Base-by-base conservation (phyloP, 306 rosid genomes). In the Psophocarpus tetragonolobus region DNA sequence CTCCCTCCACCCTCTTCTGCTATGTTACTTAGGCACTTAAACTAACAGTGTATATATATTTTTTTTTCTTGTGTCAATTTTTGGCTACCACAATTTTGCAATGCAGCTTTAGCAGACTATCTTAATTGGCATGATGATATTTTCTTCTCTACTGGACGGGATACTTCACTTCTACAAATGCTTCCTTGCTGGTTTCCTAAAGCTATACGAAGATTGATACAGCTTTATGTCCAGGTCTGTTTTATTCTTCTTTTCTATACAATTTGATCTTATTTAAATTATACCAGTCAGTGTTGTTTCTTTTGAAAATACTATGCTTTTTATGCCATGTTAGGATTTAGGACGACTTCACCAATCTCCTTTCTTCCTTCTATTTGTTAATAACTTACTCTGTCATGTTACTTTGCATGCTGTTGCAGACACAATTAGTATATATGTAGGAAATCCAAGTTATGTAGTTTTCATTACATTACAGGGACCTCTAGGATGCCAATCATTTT, bases 131-230 rank as follows among this genome's bases (percentile, higher is more conserved):
- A 93, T 47, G 91, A 88, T 77, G 88, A 85, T 81, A 84, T 90
- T 71, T 92, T 94, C 84, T 92, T 90, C 83, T 92, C 97, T 50
- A 74, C 95, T 26, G 98, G 90, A 80, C 92, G 78, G 68, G 98
- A 94, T 87, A 89, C 97, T 44, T 94, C 98, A 68, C 97, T 94
- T 83, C 78, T 88, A 39, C 97, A 90, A 84, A 92, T 94, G 97
- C 93, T 94, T 61, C 97, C 97, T 4, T 90, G 93, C 91, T 94
- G 97, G 98, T 90, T 92, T 88, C 92, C 98, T 8, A 92, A 94
- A 85, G 87, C 92, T 35, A 82, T 90, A 45, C 84, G 97, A 44
- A 87, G 98, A 84, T 86, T 94, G 84, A 82, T 94, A 76, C 97
- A 90, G 70, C 93, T 94, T 84, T 90, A 88, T 79, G 95, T 90